A percentile compares a stretch with the other conserved stretches of the same genome.
Evolutionary conservation across 306 rosid species (phyloP).

Genomic region (Medicago truncatula): MtrunA17r5.0-ANR NC_053046.1:44061001-44061500

Average conservation of each 20-base stretch:
- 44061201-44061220: conserved; percentile 96
- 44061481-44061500: conserved; percentile 88
- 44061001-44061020: conserved; percentile 61
- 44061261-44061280: conserved; percentile 71
- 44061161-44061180: conserved; percentile 84
- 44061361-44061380: conserved; percentile 96
- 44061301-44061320: conserved; percentile 87
- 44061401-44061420: conserved; percentile 79
- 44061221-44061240: conserved; percentile 77
- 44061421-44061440: conserved; percentile 85
- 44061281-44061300: conserved; percentile 80
- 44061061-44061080: conserved; percentile 81
- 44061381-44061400: conserved; percentile 76
- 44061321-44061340: conserved; percentile 78
- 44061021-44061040: conserved; percentile 88
- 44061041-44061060: conserved; percentile 95
- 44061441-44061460: conserved; percentile 90
- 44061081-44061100: conserved; percentile 55
- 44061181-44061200: conserved; percentile 95
- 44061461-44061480: conserved; percentile 77
- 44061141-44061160: conserved; percentile 69
- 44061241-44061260: conserved; percentile 74
- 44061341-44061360: conserved; percentile 95
- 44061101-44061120: conserved; percentile 80
- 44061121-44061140: conserved; percentile 89